Base-by-base conservation (phyloP, 2,329 filamentous ascomycete genomes). In the Epichloe uncinata region DNA sequence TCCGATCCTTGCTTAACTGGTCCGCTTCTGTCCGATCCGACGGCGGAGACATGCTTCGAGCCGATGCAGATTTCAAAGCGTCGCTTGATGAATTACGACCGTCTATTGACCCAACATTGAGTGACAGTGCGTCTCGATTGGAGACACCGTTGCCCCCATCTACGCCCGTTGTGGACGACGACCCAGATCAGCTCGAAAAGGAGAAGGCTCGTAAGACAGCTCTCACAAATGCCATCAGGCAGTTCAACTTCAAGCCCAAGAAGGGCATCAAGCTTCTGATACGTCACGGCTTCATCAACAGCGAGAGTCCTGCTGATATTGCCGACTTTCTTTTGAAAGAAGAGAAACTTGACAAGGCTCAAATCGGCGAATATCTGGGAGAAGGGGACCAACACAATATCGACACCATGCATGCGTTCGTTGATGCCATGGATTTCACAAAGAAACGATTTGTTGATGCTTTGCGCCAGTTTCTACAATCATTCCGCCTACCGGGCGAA, bases 161-260 rank as follows among this genome's bases (percentile, higher is more conserved):
- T 5, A 89, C 86, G 0, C 85, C 81, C 18, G 70, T 82, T 2
- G 68, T 81, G 3, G 89, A 96, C 51, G 94, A 98, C 61, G 93
- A 98, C 60, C 91, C 91, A 0, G 88, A 82, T 54, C 85, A 96
- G 59, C 73, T 98, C n/a, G 93, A 97, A 61, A 94, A 85, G 65
- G 88, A 90, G 50, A 97, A 97, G 69, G 86, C 90, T 53, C 79
- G 85, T 54, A 98, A 98, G 69, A 97, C 88, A 6, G 93, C 93
- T 0, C 70, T 97, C 53, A 86, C 83, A 48, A 93, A 95, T 58
- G 91, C 86, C 2, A 85, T 96, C 49, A 81, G 84, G 46, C 85
- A 88, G 54, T 98, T 98, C 75, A 98, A 98, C 65, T 96, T 91
- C 73, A 98, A 98, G 65, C 89, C 94, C 0, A 98, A 98, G 67